These are phyloP conservation scores for Barnettozyma sucrosica DNA, from an alignment of 805 yeast species.

Conservation along the genomic window DNA sequence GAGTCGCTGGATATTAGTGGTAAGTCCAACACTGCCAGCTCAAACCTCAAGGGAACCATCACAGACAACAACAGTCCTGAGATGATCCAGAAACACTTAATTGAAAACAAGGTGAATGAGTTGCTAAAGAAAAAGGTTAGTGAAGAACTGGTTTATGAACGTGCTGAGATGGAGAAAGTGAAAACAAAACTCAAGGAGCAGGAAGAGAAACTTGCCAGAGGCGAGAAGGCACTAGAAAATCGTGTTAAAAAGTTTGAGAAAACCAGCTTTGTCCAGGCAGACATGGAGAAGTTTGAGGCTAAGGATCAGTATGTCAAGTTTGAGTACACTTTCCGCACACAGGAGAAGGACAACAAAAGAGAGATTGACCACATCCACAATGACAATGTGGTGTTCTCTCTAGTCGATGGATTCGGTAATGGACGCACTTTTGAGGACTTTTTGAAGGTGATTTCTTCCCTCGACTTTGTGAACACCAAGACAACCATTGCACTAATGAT, in stretches of 20 bases:
- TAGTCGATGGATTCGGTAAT: slow-evolving; percentile 11
- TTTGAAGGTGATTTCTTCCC: slow-evolving; percentile 5
- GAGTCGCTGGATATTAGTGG: slow-evolving; percentile 2
- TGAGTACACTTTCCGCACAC: slow-evolving; percentile 9
- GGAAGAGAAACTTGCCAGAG: not conserved
- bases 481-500: slow-evolving; percentile 17
- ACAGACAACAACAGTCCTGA: slow-evolving; percentile 5
- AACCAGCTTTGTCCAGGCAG: slow-evolving; percentile 4
- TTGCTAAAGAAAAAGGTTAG: slow-evolving; percentile 5
- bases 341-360: not conserved
- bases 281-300: not conserved
- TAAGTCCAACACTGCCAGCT: not conserved
- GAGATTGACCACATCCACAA: slow-evolving; percentile 9
- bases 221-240: not conserved
- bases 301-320: slow-evolving; percentile 6
- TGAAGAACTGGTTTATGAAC: slow-evolving; percentile 9
- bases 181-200: slow-evolving; percentile 1
- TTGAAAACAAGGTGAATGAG: slow-evolving; percentile 2
- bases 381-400: slow-evolving; percentile 15
- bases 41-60: not conserved
- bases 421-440: slow-evolving; percentile 13
- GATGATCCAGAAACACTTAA: slow-evolving; percentile 4
- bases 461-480: slow-evolving; percentile 9
- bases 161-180: slow-evolving; percentile 7
- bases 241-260: not conserved